Evolutionary conservation across 257 asterid species (phyloP), one percentile per base, ranked within the genome.

Genomic region (Agastache rugosa): DNA sequence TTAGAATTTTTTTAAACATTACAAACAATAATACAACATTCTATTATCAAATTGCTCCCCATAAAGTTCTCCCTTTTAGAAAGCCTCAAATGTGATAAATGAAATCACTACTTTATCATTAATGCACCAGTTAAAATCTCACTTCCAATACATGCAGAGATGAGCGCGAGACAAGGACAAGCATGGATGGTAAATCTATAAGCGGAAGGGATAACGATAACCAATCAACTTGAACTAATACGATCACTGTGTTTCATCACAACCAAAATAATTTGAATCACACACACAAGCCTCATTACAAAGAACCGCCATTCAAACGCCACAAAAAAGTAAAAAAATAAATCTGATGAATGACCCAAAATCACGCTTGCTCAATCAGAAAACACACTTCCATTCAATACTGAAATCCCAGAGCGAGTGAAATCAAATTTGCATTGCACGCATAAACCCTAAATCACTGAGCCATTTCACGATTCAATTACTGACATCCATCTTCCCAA

Each of bases 381-480:
- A 19, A 19, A 20, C 19, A 17, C 53, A 70, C 6, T 55, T 22
- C 22, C 45, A 14, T 7, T 1, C n/a, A 48, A 72, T 19, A 37
- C 20, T 17, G 17, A 15, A 15, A 72, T 25, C 76, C 16, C 5
- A 72, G 27, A 72, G 67, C 27, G 16, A 71, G 44, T 25, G 51
- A 23, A 56, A 59, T 56, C 34, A 11, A 22, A 35, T 19, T 41
- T 3, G 60, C 60, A 39, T 42, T 54, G 19, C 29, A 67, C 0
- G 6, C 16, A 59, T 59, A 60, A 68, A 76, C 63, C 71, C 75
- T 47, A 69, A 48, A 69, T n/a, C 6, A 34, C 63, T 16, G 11
- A 35, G 55, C 27, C 22, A 19, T 55, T 3, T 31, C 62, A 35
- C 10, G 20, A 62, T 14, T 16, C 39, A 47, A 47, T 44, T 31